Percentiles rank a stretch among this genome's conserved stretches.
phyloP scores from a whole-genome alignment of 768 basidiomycete genomes.

The Lactarius deliciosus region DNA sequence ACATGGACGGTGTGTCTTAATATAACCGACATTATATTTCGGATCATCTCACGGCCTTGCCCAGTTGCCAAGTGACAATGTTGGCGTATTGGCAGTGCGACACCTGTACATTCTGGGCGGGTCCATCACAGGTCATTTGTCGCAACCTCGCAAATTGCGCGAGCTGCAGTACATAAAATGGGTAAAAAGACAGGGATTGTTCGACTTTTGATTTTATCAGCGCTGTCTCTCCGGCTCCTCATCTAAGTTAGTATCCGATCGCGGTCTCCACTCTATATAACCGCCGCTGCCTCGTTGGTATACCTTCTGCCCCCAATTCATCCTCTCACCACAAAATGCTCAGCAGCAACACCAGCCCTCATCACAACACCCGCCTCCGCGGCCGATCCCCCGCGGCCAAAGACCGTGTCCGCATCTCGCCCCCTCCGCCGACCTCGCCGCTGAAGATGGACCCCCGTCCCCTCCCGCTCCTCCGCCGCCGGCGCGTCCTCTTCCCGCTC shows the following conservation, averaged over 20 bases:
- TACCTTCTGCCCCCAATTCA: background rate
- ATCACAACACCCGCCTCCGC: constrained; percentile 11
- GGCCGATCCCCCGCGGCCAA: constrained; percentile 16
- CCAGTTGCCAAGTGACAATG: background rate
- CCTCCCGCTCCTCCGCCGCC: constrained; percentile 10
- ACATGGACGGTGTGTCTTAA: background rate
- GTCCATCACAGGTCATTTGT: background rate
- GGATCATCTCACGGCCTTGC: background rate
- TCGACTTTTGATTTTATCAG: background rate
- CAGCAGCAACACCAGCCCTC: constrained; percentile 4
- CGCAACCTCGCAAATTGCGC: background rate
- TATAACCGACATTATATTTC: background rate
- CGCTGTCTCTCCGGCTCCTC: background rate
- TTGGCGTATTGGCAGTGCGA: background rate
- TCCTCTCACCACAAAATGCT: constrained; percentile 2
- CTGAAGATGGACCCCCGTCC: background rate
- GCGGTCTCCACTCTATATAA: background rate
- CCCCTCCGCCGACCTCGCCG: background rate
- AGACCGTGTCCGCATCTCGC: constrained; percentile 19
- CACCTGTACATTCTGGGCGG: background rate
- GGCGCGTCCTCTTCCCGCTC: constrained; percentile 12
- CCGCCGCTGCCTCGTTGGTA: no score
- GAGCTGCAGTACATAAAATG: background rate
- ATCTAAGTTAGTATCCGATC: background rate
- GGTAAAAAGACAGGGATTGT: background rate